phyloP scores from a whole-genome alignment of 108 stramenopile genomes.

The Nitzschia putrida region DNA sequence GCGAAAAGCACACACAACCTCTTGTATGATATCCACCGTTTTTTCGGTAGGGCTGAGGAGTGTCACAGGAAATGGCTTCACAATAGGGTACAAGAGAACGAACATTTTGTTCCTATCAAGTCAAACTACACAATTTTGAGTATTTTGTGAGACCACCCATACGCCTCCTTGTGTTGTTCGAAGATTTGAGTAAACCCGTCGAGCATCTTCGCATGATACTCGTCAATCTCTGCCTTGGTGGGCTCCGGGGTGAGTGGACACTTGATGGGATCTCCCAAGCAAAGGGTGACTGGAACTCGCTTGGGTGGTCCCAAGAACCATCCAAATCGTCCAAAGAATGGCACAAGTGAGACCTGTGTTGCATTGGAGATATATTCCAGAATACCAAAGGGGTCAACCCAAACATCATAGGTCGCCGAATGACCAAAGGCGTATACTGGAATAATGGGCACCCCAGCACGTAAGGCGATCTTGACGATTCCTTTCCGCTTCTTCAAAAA shows the following conservation, averaged over 20 bases:
- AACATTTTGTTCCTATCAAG: no score
- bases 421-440: slow-evolving; percentile 75
- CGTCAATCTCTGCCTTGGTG: slow-evolving; percentile 60
- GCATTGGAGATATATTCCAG: slow-evolving; percentile 42
- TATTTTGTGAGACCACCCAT: slow-evolving; percentile 28
- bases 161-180: slow-evolving; percentile 64
- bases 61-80: no score
- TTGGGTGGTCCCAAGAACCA: slow-evolving; percentile 73
- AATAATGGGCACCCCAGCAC: slow-evolving; percentile 60
- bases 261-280: slow-evolving; percentile 60
- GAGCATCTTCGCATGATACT: slow-evolving; percentile 57
- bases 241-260: slow-evolving; percentile 57
- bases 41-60: no score
- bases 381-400: slow-evolving; percentile 70
- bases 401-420: slow-evolving; percentile 48
- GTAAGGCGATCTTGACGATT: slow-evolving; percentile 69
- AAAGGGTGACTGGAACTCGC: slow-evolving; percentile 45
- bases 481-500: slow-evolving; percentile 59
- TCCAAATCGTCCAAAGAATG: slow-evolving; percentile 63
- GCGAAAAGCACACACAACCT: no score
- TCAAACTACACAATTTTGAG: slow-evolving; percentile 18
- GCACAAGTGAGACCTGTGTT: slow-evolving; percentile 42
- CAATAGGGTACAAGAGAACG: no score
- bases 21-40: no score
- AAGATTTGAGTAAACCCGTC: slow-evolving; percentile 56